phyloP scores from a whole-genome alignment of 192 early-diverging fungal genomes.

The Kickxella alabastrina region DNA sequence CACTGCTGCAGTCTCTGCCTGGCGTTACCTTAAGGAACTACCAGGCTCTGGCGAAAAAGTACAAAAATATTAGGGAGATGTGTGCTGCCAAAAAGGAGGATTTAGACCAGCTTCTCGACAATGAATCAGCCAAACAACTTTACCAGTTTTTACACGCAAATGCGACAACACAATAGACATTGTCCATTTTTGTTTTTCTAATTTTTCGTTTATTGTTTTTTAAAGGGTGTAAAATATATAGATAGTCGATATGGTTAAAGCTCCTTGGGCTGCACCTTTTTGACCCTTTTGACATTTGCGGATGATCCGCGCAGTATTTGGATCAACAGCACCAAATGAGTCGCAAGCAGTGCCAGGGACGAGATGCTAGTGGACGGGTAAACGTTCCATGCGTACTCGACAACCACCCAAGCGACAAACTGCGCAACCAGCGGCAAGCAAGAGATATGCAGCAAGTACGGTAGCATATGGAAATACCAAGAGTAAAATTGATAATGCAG shows the following conservation, averaged over 20 bases:
- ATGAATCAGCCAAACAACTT: slow-evolving; percentile 57
- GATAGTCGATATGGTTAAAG: too few species aligned
- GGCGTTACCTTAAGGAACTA: slow-evolving; percentile 84
- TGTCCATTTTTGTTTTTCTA: too few species aligned
- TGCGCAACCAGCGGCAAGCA: slow-evolving; percentile 1
- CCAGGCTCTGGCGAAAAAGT: slow-evolving; percentile 64
- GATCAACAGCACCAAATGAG: slow-evolving; percentile 60
- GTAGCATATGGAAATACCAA: slow-evolving; percentile 88
- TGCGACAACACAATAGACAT: too few species aligned
- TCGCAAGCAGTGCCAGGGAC: slow-evolving; percentile 48
- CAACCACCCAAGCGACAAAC: slow-evolving; percentile 26
- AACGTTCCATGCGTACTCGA: slow-evolving; percentile 85
- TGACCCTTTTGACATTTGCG: too few species aligned
- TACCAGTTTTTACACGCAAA: slow-evolving; percentile 63
- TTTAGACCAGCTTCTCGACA: slow-evolving; percentile 57
- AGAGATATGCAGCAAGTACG: slow-evolving; percentile 66
- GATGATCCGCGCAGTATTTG: slow-evolving; percentile 28
- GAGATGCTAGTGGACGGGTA: slow-evolving; percentile 70
- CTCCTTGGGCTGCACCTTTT: too few species aligned
- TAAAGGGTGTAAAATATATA: too few species aligned
- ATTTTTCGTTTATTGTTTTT: too few species aligned
- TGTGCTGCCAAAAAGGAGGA: slow-evolving; percentile 50
- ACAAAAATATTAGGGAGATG: slow-evolving; percentile 62
- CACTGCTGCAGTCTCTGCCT: slow-evolving; percentile 78
- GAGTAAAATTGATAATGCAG: slow-evolving; percentile 97